These are phyloP conservation scores for Lavandula angustifolia DNA, from an alignment of 257 asterid species.

Conservation along the genomic window DNA sequence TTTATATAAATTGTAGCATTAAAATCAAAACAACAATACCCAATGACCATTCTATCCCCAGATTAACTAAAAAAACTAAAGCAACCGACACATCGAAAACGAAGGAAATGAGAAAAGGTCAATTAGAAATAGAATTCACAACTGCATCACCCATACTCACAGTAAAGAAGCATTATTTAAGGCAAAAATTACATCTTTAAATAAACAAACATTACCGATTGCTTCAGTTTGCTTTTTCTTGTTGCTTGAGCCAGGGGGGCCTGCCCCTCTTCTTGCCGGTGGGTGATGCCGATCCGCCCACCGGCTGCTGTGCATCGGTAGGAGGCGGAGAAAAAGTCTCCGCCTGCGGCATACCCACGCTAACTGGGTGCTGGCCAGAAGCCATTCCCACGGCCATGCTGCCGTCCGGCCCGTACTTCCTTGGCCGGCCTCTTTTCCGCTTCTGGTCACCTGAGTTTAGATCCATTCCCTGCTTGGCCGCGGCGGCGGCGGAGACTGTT, in stretches of 20 bases:
- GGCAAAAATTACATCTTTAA: conserved; percentile 32
- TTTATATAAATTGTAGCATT: too few species aligned
- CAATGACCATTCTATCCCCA: conserved; percentile 22
- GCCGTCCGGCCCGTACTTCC: conserved; percentile 54
- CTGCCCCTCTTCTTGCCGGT: conserved; percentile 55
- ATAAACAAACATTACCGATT: conserved; percentile 37
- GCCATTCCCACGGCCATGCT: conserved; percentile 35
- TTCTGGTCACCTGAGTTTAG: conserved; percentile 42
- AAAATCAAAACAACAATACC: not conserved
- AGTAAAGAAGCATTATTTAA: conserved; percentile 14
- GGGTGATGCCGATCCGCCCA: conserved; percentile 41
- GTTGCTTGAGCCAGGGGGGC: conserved; percentile 56
- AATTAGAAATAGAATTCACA: conserved; percentile 26
- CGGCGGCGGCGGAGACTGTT: not conserved
- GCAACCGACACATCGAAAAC: not conserved
- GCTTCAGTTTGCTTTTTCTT: conserved; percentile 45
- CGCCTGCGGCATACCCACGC: conserved; percentile 29
- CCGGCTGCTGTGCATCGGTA: conserved; percentile 26
- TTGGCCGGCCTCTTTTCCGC: conserved; percentile 59
- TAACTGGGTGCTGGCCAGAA: conserved; percentile 31
- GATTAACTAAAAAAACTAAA: conserved; percentile 5
- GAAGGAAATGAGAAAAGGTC: conserved; percentile 12
- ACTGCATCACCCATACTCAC: conserved; percentile 1
- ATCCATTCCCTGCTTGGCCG: conserved; percentile 28
- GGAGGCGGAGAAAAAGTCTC: conserved; percentile 39